Evolutionary conservation across 2,329 filamentous ascomycete species (phyloP).

Genomic region (Pestalotiopsis sp.): DNA sequence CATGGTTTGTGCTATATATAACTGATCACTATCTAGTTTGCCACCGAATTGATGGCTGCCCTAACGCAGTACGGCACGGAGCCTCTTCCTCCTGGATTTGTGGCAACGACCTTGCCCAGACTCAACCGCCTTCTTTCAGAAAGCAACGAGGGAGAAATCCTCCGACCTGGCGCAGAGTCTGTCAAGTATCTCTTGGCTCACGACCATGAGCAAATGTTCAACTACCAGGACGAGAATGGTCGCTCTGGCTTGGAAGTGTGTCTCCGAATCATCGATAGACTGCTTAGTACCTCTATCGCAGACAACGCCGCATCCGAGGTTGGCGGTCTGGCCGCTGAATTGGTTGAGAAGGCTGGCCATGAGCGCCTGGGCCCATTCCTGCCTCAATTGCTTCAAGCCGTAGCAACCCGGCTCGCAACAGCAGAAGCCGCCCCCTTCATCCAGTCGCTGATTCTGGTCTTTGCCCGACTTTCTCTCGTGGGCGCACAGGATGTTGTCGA

Average conservation of each 20-base stretch:
- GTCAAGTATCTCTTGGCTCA: constrained; percentile 89
- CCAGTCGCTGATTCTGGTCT: constrained; percentile 92
- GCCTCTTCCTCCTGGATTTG: constrained; percentile 84
- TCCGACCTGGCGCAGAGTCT: constrained; percentile 82
- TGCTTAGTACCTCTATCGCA: constrained; percentile 81
- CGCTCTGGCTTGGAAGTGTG: constrained; percentile 87
- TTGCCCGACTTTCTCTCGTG: constrained; percentile 83
- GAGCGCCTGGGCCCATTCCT: constrained; percentile 90
- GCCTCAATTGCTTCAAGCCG: constrained; percentile 83
- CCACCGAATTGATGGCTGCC: constrained; percentile 79
- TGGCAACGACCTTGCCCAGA: constrained; percentile 84
- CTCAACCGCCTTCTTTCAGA: constrained; percentile 80
- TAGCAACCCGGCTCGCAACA: constrained; percentile 80
- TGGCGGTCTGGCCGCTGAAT: constrained; percentile 86
- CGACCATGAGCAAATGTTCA: constrained; percentile 86
- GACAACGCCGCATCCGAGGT: constrained; percentile 96
- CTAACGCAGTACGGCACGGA: constrained; percentile 81
- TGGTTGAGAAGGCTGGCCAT: constrained; percentile 93
- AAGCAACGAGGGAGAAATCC: constrained; percentile 83
- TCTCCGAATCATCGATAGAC: constrained; percentile 87
- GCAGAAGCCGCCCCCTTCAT: constrained; percentile 89
- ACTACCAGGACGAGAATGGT: constrained; percentile 78
- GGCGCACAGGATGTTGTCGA: constrained; percentile 88
- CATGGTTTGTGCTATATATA: constrained; percentile 1
- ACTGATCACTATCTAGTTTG: constrained; percentile 54